Conservation (phyloP, 257 asterid genomes). For the Verbascum thapsus region DNA sequence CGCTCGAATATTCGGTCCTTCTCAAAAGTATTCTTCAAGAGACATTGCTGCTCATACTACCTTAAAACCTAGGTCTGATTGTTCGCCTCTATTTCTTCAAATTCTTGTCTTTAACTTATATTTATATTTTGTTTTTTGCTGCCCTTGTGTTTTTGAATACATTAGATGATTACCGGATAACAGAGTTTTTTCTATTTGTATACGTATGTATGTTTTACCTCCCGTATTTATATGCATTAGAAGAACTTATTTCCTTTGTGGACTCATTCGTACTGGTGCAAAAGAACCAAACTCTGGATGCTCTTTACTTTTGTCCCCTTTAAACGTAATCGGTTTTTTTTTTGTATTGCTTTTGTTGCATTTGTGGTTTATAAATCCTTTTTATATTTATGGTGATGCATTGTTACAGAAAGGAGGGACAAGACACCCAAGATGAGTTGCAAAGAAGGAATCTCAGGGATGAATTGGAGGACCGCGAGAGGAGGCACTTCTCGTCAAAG, state of each 20-base stretch:
- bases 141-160: neutral
- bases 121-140: too few species aligned
- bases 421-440: constrained; percentile 62
- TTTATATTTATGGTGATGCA: neutral
- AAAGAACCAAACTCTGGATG: neutral
- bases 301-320: neutral
- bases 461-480: constrained; percentile 63
- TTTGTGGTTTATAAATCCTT: neutral
- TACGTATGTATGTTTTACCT: too few species aligned
- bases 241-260: neutral
- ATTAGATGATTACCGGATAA: neutral
- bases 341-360: neutral
- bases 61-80: constrained; percentile 73
- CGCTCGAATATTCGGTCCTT: constrained; percentile 87
- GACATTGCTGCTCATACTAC: constrained; percentile 91
- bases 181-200: neutral
- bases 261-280: neutral
- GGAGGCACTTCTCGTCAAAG: constrained; percentile 55
- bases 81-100: neutral
- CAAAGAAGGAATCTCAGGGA: constrained; percentile 60
- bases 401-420: constrained; percentile 58
- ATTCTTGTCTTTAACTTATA: too few species aligned
- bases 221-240: neutral
- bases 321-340: neutral
- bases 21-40: constrained; percentile 97